Percentiles rank a stretch among this genome's conserved stretches.
These are phyloP conservation scores for Fusarium cicatricum DNA, from an alignment of 2,329 filamentous ascomycete genomes.

Conservation along the genomic window DNA sequence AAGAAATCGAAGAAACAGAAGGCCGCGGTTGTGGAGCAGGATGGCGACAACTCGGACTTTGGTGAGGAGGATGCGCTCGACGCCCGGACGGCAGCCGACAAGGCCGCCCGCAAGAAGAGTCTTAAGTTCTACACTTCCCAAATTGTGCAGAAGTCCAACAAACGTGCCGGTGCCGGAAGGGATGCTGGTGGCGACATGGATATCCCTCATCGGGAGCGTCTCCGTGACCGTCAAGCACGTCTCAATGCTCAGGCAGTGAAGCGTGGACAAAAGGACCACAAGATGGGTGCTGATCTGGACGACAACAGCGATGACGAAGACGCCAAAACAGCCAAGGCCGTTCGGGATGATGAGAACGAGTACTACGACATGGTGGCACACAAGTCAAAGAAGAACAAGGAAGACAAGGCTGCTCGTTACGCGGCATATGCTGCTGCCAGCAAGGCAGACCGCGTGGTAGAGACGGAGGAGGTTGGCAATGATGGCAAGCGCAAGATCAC, in stretches of 20 bases:
- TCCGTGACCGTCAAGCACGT: constrained; percentile 84
- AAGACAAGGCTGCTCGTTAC: constrained; percentile 70
- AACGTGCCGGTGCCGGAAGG: constrained; percentile 75
- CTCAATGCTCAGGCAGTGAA: constrained; percentile 89
- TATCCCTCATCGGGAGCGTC: constrained; percentile 86
- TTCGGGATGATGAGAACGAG: constrained; percentile 70
- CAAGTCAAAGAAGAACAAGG: constrained; percentile 72
- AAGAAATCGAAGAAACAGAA: constrained; percentile 56
- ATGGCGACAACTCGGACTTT: constrained; percentile 83
- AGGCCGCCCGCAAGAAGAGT: constrained; percentile 88
- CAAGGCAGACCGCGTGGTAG: constrained; percentile 69
- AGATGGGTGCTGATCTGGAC: constrained; percentile 71
- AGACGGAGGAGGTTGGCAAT: constrained; percentile 73
- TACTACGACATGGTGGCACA: constrained; percentile 92
- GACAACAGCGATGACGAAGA: constrained; percentile 76
- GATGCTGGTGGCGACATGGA: constrained; percentile 82
- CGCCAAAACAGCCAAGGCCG: constrained; percentile 58
- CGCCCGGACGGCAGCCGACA: constrained; percentile 81
- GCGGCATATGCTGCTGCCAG: constrained; percentile 67
- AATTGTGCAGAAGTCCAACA: constrained; percentile 93
- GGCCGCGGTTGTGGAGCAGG: constrained; percentile 49
- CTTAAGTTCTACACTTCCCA: constrained; percentile 98
- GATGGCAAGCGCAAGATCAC: constrained; percentile 93
- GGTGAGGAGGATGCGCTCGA: constrained; percentile 88
- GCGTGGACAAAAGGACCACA: constrained; percentile 73